Conservation (phyloP, 495 filamentous ascomycete genomes). For the Penicillium egyptiacum region DNA sequence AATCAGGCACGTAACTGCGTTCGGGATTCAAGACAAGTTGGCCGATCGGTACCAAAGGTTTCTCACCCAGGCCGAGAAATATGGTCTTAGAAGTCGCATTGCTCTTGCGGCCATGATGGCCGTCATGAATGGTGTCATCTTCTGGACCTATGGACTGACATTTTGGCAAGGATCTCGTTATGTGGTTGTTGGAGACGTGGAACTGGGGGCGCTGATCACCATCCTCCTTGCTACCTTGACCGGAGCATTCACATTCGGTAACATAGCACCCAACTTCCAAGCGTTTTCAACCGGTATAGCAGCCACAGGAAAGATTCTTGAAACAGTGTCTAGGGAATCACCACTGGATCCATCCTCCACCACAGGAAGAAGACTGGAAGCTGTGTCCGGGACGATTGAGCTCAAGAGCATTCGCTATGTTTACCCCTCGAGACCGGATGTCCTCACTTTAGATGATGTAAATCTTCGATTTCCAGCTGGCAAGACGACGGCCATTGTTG, state of each 20-base stretch:
- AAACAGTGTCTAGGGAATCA: not conserved
- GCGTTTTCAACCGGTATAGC: not conserved
- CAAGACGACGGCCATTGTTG: not conserved
- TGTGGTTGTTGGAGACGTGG: not conserved
- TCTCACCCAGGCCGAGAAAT: not conserved
- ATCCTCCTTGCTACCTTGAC: not conserved
- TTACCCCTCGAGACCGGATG: not conserved
- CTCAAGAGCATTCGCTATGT: not conserved
- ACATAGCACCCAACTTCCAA: slow-evolving; percentile 1
- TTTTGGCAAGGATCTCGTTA: not conserved
- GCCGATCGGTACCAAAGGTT: not conserved
- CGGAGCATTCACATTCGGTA: not conserved
- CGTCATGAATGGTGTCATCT: not conserved
- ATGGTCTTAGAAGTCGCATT: not conserved
- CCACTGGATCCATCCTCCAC: not conserved
- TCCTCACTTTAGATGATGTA: not conserved
- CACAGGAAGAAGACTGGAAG: not conserved
- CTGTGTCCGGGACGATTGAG: not conserved
- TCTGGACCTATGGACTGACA: not conserved
- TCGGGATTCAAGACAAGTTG: not conserved
- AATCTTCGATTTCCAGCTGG: not conserved
- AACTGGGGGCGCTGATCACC: not conserved
- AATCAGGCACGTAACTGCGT: not conserved
- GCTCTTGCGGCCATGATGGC: not conserved
- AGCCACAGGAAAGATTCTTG: not conserved